A percentile compares a stretch with the other conserved stretches of the same genome.
phyloP scores from a whole-genome alignment of 2,329 filamentous ascomycete species.

The Penicillium sp. region DNA sequence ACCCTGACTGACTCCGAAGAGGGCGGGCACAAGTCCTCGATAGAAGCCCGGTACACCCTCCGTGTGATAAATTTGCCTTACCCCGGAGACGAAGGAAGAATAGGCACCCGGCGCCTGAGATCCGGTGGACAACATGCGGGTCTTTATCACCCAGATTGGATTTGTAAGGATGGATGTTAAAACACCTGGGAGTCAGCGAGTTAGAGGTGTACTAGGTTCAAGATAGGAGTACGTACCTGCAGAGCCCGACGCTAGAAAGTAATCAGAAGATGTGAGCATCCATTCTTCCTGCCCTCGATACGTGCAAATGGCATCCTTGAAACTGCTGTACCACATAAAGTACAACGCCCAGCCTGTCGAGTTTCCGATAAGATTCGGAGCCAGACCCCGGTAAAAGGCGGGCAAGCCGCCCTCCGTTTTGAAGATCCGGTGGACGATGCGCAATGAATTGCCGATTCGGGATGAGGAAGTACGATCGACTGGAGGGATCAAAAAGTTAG shows the following conservation, averaged over 20 bases:
- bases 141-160: slow-evolving; percentile 97
- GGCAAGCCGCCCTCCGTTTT: slow-evolving; percentile 54
- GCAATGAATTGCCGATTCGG: slow-evolving; percentile 50
- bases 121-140: slow-evolving; percentile 87
- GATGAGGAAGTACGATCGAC: slow-evolving; percentile 49
- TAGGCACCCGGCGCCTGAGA: slow-evolving; percentile 72
- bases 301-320: slow-evolving; percentile 51
- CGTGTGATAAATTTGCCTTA: slow-evolving; percentile 57
- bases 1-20: slow-evolving; percentile 84
- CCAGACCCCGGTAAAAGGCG: slow-evolving; percentile 82
- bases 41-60: slow-evolving; percentile 83
- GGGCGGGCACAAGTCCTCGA: slow-evolving; percentile 72
- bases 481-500: slow-evolving; percentile 18
- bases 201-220: slow-evolving; percentile 1
- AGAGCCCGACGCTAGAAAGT: slow-evolving; percentile 68
- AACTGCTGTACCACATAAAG: slow-evolving; percentile 67
- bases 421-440: slow-evolving; percentile 50
- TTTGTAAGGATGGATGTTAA: slow-evolving; percentile 81
- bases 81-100: slow-evolving; percentile 67
- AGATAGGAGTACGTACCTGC: slow-evolving; percentile 43
- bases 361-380: slow-evolving; percentile 87
- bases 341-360: slow-evolving; percentile 87
- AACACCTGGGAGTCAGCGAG: slow-evolving; percentile 48
- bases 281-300: slow-evolving; percentile 31
- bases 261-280: slow-evolving; percentile 61